Base-by-base conservation (phyloP, 768 basidiomycete genomes). In the Lactarius sanguifluus region DNA sequence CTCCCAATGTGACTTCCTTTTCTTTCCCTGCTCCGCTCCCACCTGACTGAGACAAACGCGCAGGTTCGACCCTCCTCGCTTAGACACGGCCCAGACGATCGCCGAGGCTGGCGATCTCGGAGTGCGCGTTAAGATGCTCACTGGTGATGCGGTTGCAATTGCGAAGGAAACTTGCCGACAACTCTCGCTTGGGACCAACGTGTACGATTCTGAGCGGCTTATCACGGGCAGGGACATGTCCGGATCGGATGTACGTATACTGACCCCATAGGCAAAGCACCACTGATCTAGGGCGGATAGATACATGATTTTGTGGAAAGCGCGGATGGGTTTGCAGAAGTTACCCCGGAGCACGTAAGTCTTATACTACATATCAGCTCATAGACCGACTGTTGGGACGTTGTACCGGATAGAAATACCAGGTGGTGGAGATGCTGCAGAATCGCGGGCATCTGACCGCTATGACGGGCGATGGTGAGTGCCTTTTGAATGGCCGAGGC, bases 251-350 rank as follows among this genome's bases (percentile, higher is more conserved):
- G 70, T 69, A 30, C 13, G 69, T 59, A 47, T 5, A 32, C 1
- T n/a, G 34, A 13, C 25, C 25, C n/a, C 9, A 45, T n/a, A 47
- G n/a, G n/a, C 5, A 25, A 15, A 10, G 36, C n/a, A 4, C 34
- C 20, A 7, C 56, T 64, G 23, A 58, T 45, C 15, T n/a, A 25
- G 1, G 6, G 5, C 15, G 34, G 34, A 41, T 64, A 73, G 73
- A 74, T 80, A 43, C 75, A 77, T 45, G 79, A 81, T 64, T 81
- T 83, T 57, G 78, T 82, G 58, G 80, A 82, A 73, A 78, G 76
- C 28, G 82, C 82, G 41, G 82, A 83, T 71, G 82, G 82, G 15
- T 82, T 83, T 71, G 82, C 80, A 13, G 82, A 81, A 61, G 82
- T 83, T 23, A 80, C 78, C 69, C 82, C 82, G 0, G 82, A 83